Conservation (phyloP, 2,329 filamentous ascomycete genomes). For the Trichoderma cornu-damae region DNA sequence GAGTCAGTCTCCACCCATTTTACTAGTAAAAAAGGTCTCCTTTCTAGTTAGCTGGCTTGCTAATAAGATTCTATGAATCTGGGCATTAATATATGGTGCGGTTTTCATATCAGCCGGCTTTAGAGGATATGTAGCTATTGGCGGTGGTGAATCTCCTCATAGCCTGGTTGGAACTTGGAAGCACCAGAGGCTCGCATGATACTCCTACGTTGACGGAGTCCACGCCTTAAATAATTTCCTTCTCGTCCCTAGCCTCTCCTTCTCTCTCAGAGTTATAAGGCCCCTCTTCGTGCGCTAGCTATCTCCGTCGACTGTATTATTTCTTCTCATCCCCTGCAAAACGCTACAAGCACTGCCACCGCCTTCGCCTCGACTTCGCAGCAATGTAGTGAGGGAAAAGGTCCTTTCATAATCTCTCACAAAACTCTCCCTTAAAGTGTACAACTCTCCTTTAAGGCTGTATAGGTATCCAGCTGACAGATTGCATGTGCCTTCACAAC, state of each 20-base stretch:
- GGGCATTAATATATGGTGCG: neutral
- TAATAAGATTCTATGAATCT: too few species aligned
- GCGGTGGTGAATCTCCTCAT: neutral
- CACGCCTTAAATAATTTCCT: neutral
- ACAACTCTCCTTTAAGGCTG: too few species aligned
- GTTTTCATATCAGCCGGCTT: neutral
- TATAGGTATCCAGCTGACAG: too few species aligned
- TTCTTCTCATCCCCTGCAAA: neutral
- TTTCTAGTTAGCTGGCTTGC: too few species aligned
- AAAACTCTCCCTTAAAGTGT: neutral
- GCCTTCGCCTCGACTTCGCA: neutral
- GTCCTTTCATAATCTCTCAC: neutral
- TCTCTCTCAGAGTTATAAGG: too few species aligned
- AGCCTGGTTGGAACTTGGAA: neutral
- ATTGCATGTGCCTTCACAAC: too few species aligned
- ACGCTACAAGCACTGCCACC: neutral
- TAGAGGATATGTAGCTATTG: neutral
- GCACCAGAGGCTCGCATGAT: neutral
- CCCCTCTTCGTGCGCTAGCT: neutral
- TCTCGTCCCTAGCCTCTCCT: neutral
- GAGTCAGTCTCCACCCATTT: too few species aligned
- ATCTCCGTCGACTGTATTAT: neutral
- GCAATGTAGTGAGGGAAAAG: neutral
- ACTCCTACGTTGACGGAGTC: neutral
- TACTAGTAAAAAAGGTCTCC: too few species aligned